Evolutionary conservation across 2,329 filamentous ascomycete species (phyloP), one percentile per base, ranked within the genome.

Genomic region (Fusarium nanum): DNA sequence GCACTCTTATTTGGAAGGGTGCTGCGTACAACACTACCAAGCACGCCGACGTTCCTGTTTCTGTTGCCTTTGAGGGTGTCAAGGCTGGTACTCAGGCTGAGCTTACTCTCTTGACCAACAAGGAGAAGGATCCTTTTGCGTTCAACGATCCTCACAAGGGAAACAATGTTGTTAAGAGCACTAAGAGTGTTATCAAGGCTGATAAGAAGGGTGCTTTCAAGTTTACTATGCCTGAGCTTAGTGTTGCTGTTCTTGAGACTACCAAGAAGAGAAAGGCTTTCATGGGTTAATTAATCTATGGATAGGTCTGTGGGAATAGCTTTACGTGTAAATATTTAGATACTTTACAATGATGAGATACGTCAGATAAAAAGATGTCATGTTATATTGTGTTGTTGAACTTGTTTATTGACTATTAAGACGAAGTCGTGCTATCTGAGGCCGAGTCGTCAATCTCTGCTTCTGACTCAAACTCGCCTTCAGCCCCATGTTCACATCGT

Each of bases 181-280:
- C 76, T 2, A 81, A 75, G 13, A 75, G 73, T 2, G 76, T 76
- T 0, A 63, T 87, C 22, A 78, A 74, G 69, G 85, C 83, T 4
- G 81, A 80, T 18, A 71, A 75, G 5, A 78, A 82, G 27, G 87
- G 87, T 4, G 76, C 71, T 3, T 88, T 89, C 69, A 77, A 76
- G 45, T 89, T 89, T 70, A 80, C 75, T 27, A 64, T 90, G 72
- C 87, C 87, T 0, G 79, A 86, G 68, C 77, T 88, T 60, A 88
- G 86, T 68, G 83, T 89, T 50, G 86, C 86, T 16, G 83, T 89
- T 4, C 73, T 90, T 55, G 85, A 88, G 54, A 83, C 82, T 1
- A 72, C 71, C 2, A 53, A 60, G n/a, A 64, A 71, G 40, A 30
- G 42, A 11, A 61, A 48, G 56, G 40, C 32, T 12, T 71, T 56